Conservation (phyloP, 805 yeast genomes). For the Suhomyces canberraensis region DNA sequence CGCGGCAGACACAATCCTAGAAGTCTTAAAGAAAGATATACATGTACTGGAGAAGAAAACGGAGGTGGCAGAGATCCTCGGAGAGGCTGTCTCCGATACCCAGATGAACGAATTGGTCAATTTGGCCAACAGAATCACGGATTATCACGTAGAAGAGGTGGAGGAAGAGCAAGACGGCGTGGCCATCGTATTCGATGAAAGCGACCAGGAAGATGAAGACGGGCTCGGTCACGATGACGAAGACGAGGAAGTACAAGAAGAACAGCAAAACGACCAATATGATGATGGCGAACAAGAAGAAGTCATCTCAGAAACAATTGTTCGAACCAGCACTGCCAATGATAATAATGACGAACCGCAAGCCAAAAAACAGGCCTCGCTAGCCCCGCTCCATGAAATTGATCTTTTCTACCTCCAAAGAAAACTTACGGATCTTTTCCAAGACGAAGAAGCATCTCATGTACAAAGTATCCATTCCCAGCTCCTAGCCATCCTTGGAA, state of each 20-base stretch:
- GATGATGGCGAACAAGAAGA: slow-evolving; percentile 1
- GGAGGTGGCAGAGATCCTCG: slow-evolving; percentile 51
- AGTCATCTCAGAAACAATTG: slow-evolving; percentile 6
- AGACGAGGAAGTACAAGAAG: slow-evolving; percentile 2
- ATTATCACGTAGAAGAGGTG: slow-evolving; percentile 31
- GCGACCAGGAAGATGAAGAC: slow-evolving; percentile 9
- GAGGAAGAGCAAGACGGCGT: slow-evolving; percentile 19
- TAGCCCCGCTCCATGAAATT: slow-evolving; percentile 13
- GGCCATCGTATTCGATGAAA: slow-evolving; percentile 21
- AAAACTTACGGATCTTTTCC: slow-evolving; percentile 36
- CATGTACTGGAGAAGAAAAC: slow-evolving; percentile 44
- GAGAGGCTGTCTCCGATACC: slow-evolving; percentile 33
- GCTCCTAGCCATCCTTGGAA: slow-evolving; percentile 33
- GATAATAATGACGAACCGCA: no score
- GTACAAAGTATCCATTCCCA: slow-evolving; percentile 36
- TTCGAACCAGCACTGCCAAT: no score
- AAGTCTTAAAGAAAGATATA: slow-evolving; percentile 46
- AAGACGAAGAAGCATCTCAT: slow-evolving; percentile 35
- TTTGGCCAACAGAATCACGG: slow-evolving; percentile 48
- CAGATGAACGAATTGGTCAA: slow-evolving; percentile 45
- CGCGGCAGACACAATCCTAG: slow-evolving; percentile 65
- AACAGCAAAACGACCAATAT: slow-evolving; percentile 2
- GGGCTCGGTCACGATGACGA: slow-evolving; percentile 6
- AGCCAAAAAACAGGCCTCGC: no score
- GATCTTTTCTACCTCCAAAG: slow-evolving; percentile 52